Base-by-base conservation (phyloP, 177 flowering plant genomes). In the Vitis hybrid region DNA sequence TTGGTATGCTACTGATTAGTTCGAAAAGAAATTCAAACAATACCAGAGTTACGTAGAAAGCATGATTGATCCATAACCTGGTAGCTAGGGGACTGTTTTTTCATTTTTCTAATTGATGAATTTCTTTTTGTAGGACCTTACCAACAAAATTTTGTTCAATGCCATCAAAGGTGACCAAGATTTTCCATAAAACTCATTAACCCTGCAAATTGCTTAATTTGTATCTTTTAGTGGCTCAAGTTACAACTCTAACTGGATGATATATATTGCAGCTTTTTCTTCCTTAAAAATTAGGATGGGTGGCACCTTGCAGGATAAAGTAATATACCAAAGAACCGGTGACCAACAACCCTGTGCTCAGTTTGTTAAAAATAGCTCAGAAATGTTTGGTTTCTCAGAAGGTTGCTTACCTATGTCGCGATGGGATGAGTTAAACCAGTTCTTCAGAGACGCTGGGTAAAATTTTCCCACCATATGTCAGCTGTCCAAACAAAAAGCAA, bases 81-180 rank as follows among this genome's bases (percentile, higher is more conserved):
- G 29, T 26, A 26, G 29, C 29, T 26, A 39, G 8, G 8, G 45
- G 14, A 52, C 9, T 55, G 6, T 20, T 1, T 50, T 7, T 63
- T 51, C 5, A 50, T 58, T 55, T 11, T 62, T 14, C 61, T 63
- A 12, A 62, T 15, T 4, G 11, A 5, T n/a, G 50, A 48, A 15
- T 50, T 50, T 45, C 50, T 49, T 65, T 18, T 61, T 84, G 77
- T 75, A 88, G 88, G 85, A 88, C 71, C 79, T 88, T 20, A 76
- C 20, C 45, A 84, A 83, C 58, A 62, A 54, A 11, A 68, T 82
- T 64, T 73, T 88, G 59, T 22, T 73, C 10, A 88, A 88, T 61
- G 90, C 92, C 1, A 66, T 86, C n/a, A 80, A 84, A 76, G 90
- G 92, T 84, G 67, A 11, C 64, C 2, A 59, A 22, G 34, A 5